Base-by-base conservation (phyloP, 2,329 filamentous ascomycete species). In the Thelonectria blattea region DNA sequence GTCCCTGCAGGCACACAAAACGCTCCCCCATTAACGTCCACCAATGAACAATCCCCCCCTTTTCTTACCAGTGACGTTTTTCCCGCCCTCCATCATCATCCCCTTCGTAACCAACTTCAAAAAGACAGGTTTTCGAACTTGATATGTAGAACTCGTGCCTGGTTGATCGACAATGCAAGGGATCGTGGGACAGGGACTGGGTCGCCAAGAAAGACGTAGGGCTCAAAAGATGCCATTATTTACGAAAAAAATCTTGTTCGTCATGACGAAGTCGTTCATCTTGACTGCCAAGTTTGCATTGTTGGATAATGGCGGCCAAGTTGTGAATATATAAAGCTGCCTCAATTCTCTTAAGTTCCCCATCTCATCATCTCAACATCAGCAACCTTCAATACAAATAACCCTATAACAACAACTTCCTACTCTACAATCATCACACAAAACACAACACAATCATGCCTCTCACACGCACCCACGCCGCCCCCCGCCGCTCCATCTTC, bases 381-480 rank as follows among this genome's bases (percentile, higher is more conserved):
- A 43, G 58, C 7, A 20, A 47, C 45, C 15, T n/a, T 49, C 55
- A 43, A 60, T 46, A 58, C 52, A 34, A n/a, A n/a, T n/a, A n/a
- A n/a, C n/a, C n/a, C n/a, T n/a, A n/a, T n/a, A n/a, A n/a, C n/a
- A n/a, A n/a, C n/a, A n/a, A 37, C 41, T 52, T 46, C 41, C 49
- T 52, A 58, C 43, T 46, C 22, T 20, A 58, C n/a, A 45, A 22
- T 30, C 24, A 34, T 34, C 18, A 52, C 37, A 55, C 12, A 46
- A 61, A 42, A 63, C 58, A 47, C 52, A 41, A 34, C 52, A 6
- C 32, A 12, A 75, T 65, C 41, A 78, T 78, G 75, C 72, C 74
- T 69, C 68, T 73, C 57, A 69, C 67, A 59, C 63, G 63, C 60
- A 65, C 67, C 51, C 68, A 70, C 48, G 65, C 72, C 61, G 65